Percentiles rank a stretch among this genome's conserved stretches.
These are phyloP conservation scores for Butyriboletus loyo DNA, from an alignment of 768 basidiomycete species.

Conservation along the genomic window DNA sequence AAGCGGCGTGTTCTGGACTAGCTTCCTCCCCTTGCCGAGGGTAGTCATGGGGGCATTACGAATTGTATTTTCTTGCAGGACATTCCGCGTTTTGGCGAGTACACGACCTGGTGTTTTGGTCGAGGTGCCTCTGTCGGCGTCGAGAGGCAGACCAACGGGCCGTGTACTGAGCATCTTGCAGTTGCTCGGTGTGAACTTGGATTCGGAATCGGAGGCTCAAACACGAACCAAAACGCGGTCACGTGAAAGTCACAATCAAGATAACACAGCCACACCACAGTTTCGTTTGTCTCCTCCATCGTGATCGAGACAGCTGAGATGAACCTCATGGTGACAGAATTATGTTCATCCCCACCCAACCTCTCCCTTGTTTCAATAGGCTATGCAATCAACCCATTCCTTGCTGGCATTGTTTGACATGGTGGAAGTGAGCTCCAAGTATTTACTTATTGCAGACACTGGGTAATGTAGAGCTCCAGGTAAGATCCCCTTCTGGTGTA, in stretches of 20 bases:
- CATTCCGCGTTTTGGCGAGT: conserved; percentile 35
- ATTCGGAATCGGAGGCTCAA: background rate
- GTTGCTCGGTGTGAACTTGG: background rate
- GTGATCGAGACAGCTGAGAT: background rate
- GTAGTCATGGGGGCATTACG: conserved; percentile 40
- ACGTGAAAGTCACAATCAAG: conserved; percentile 18
- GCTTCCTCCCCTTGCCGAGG: conserved; percentile 45
- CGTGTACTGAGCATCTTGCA: conserved; percentile 29
- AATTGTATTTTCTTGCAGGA: conserved; percentile 49
- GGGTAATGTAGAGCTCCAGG: too few relatives aligned
- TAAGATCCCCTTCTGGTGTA: too few relatives aligned
- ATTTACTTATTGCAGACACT: too few relatives aligned
- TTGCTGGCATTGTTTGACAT: too few relatives aligned
- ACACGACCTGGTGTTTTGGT: conserved; percentile 58
- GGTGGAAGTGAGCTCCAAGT: too few relatives aligned
- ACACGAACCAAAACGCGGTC: conserved; percentile 27
- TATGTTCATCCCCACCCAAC: background rate
- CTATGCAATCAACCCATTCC: background rate
- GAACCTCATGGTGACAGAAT: background rate
- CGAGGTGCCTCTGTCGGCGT: conserved; percentile 19
- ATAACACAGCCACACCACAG: background rate
- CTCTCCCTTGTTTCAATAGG: background rate
- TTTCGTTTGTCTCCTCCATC: too few relatives aligned
- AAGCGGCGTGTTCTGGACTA: conserved; percentile 35
- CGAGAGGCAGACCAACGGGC: conserved; percentile 25